phyloP scores from a whole-genome alignment of 1,139 yeast genomes.

The Zygosaccharomyces sapae region DNA sequence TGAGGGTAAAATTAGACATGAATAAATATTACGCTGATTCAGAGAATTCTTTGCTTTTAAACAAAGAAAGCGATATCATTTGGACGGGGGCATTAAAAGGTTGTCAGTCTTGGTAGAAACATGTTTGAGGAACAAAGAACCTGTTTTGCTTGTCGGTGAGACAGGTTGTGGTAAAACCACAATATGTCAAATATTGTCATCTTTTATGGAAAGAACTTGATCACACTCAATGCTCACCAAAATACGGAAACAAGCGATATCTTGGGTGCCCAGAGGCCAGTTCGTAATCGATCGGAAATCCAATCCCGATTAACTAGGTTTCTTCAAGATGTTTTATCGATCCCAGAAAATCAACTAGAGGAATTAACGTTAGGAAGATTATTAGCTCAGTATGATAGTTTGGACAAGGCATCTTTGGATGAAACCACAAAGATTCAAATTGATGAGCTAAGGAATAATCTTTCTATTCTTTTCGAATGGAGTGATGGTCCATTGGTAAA shows the following conservation, averaged over 20 bases:
- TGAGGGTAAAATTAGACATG: slow-evolving; percentile 80
- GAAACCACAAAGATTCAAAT: slow-evolving; percentile 31
- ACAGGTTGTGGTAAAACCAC: slow-evolving; percentile 99
- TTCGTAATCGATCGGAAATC: slow-evolving; percentile 67
- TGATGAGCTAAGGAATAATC: slow-evolving; percentile 39
- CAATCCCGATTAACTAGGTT: slow-evolving; percentile 43
- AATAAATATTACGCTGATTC: slow-evolving; percentile 47
- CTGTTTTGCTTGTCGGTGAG: slow-evolving; percentile 89
- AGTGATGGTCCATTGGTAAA: slow-evolving; percentile 86
- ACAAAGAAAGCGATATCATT: slow-evolving; percentile 48
- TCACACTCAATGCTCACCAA: slow-evolving; percentile 91
- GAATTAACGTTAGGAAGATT: slow-evolving; percentile 40
- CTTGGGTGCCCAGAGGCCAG: slow-evolving; percentile 94
- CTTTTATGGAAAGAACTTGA: slow-evolving; percentile 50
- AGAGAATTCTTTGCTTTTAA: slow-evolving; percentile 37
- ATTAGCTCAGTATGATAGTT: slow-evolving; percentile 38
- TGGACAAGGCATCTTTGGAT: slow-evolving; percentile 27
- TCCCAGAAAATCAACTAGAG: slow-evolving; percentile 6
- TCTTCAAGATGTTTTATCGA: slow-evolving; percentile 38
- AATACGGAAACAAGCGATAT: slow-evolving; percentile 97
- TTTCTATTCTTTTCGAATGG: slow-evolving; percentile 83
- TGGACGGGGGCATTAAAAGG: slow-evolving; percentile 92
- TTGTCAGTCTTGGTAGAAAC: slow-evolving; percentile 77
- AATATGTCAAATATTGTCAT: slow-evolving; percentile 79
- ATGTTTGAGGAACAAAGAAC: slow-evolving; percentile 79